phyloP scores from a whole-genome alignment of 108 stramenopile genomes.

The Aureococcus anophagefferens region DNA sequence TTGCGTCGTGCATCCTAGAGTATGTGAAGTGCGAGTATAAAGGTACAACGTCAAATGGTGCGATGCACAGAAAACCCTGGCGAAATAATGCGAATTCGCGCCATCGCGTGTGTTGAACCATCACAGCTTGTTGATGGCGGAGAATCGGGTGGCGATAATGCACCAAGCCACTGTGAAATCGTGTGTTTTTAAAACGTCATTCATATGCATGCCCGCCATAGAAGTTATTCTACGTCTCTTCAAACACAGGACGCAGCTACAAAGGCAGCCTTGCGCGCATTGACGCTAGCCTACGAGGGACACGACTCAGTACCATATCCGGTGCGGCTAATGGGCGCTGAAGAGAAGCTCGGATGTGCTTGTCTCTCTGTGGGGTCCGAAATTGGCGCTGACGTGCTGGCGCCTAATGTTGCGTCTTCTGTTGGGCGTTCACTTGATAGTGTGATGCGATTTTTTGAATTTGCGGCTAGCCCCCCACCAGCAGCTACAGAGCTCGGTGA shows the following conservation, averaged over 20 bases:
- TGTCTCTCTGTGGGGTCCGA: neutral
- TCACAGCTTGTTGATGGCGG: neutral
- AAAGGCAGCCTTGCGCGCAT: neutral
- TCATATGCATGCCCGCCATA: no score
- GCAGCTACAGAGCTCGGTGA: neutral
- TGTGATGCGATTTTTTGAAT: slow-evolving; percentile 5
- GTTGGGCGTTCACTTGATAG: slow-evolving; percentile 1
- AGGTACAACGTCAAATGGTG: neutral
- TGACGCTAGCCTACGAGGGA: neutral
- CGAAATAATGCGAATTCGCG: neutral
- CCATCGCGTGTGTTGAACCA: neutral
- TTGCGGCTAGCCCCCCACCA: neutral
- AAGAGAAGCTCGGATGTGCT: neutral
- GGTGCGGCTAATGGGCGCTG: neutral
- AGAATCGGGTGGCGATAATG: neutral
- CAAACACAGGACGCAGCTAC: neutral
- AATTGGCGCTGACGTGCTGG: no score
- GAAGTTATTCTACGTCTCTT: no score
- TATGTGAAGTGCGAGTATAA: no score
- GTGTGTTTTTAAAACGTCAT: no score
- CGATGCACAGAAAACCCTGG: neutral
- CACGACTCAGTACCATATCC: neutral
- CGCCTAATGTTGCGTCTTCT: slow-evolving; percentile 3
- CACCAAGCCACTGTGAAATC: no score
- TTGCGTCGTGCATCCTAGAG: no score